Evolutionary conservation across 164 flowering plant species (phyloP), one percentile per base, ranked within the genome.

Genomic region (Berberis thunbergii): DNA sequence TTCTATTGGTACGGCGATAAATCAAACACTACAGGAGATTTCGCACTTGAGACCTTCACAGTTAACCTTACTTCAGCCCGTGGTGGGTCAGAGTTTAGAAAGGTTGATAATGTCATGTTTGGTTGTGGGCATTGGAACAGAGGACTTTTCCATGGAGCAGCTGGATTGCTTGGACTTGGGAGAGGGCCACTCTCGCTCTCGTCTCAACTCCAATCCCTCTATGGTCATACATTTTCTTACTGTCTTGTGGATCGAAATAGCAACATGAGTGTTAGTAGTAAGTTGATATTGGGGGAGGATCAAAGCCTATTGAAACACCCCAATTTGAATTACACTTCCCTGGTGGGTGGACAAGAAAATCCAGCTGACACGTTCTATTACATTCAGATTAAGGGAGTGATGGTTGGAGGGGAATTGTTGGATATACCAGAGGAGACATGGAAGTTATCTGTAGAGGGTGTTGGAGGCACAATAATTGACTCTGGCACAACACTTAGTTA

Each of bases 91-190:
- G 86, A 81, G 66, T 80, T 79, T 50, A 57, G 52, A 72, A 60
- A 49, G 43, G 88, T 84, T 39, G 89, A 91, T 78, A 79, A 86
- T 59, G 84, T 94, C 50, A 89, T 94, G 97, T 91, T 94, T 63
- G 99, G 99, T 0, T 89, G 96, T 65, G 99, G 99, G 6, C 99
- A 94, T 70, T 89, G 96, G 99, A 94, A 94, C 64, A 74, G 93
- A 44, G 99, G 97, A 7, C 78, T 91, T 4, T 94, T 94, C 59
- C 97, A 87, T 66, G 99, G 99, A 1, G 96, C 99, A 4, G 88
- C 96, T 2, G 99, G 99, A 0, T 70, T 94, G 67, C 69, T 94
- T 45, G 99, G 97, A 2, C 78, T 94, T 1, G 99, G 99, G 12
- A 71, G 93, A 44, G 99, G 99, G 8, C 89, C 97, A 0, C 78